phyloP scores from a whole-genome alignment of 306 rosid species.

The Sechiopsis laciniata region DNA sequence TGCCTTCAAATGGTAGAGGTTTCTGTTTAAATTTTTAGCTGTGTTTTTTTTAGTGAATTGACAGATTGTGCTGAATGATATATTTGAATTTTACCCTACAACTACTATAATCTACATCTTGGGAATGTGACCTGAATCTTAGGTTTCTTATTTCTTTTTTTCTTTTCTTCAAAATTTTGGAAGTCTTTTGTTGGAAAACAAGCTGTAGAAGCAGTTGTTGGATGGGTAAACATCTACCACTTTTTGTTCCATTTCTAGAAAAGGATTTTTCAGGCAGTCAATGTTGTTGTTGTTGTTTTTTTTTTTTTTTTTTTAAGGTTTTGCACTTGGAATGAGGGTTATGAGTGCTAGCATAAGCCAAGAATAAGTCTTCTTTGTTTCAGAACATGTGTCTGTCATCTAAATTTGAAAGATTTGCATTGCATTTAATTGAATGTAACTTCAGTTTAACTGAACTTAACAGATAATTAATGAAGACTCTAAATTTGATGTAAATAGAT shows the following conservation, averaged over 20 bases:
- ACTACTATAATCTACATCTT: conserved; percentile 1
- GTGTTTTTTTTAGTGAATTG: no score
- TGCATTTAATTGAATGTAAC: background rate
- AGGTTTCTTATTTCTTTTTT: background rate
- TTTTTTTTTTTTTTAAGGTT: background rate
- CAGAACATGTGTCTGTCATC: conserved; percentile 8
- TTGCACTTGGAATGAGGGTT: conserved; percentile 13
- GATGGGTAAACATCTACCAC: background rate
- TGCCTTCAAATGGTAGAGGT: conserved; percentile 68
- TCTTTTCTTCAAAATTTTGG: background rate
- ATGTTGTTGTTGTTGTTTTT: background rate
- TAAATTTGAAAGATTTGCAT: conserved; percentile 3
- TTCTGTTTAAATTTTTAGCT: background rate
- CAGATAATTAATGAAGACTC: background rate
- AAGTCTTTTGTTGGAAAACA: background rate
- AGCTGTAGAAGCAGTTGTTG: background rate
- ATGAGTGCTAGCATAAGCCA: background rate
- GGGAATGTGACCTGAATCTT: background rate
- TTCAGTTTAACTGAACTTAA: background rate
- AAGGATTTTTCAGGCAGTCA: background rate
- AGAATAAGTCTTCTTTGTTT: background rate
- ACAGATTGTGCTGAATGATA: background rate
- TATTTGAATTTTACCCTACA: conserved; percentile 11
- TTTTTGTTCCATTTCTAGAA: background rate
- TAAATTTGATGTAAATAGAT: background rate